phyloP scores from a whole-genome alignment of 495 filamentous ascomycete genomes.

The Terfezia boudieri region DNA sequence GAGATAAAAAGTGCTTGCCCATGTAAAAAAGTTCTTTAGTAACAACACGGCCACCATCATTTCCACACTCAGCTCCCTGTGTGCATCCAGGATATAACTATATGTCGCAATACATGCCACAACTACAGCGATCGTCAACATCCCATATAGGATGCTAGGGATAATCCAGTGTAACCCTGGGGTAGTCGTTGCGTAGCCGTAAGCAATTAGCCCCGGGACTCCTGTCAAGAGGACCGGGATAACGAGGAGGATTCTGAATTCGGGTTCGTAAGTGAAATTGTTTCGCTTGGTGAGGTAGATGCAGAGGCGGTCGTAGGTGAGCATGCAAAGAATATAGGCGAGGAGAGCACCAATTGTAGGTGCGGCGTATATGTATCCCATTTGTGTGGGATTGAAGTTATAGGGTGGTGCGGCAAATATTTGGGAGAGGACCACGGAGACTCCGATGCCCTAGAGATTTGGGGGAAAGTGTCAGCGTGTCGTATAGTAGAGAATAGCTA shows the following conservation, averaged over 20 bases:
- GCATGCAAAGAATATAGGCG: slow-evolving; percentile 23
- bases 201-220: slow-evolving; percentile 24
- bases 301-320: slow-evolving; percentile 26
- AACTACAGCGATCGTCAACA: slow-evolving; percentile 25
- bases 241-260: slow-evolving; percentile 30
- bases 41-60: slow-evolving; percentile 24
- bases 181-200: slow-evolving; percentile 21
- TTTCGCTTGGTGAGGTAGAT: slow-evolving; percentile 27
- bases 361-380: slow-evolving; percentile 25
- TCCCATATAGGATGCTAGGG: slow-evolving; percentile 23
- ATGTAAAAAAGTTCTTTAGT: slow-evolving; percentile 26
- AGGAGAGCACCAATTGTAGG: slow-evolving; percentile 27
- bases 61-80: slow-evolving; percentile 24
- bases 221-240: slow-evolving; percentile 21
- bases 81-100: slow-evolving; percentile 25
- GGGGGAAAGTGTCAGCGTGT: too few species aligned
- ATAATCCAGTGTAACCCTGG: slow-evolving; percentile 22
- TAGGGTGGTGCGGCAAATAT: slow-evolving; percentile 23
- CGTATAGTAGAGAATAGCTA: too few species aligned
- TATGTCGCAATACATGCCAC: slow-evolving; percentile 23
- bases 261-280: slow-evolving; percentile 31
- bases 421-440: slow-evolving; percentile 22
- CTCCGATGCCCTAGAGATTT: slow-evolving; percentile 14
- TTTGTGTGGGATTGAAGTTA: slow-evolving; percentile 21
- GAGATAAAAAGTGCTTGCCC: slow-evolving; percentile 25